These are phyloP conservation scores for Aspergillus niger DNA, from an alignment of 2,329 filamentous ascomycete genomes.

Conservation along the genomic window DNA sequence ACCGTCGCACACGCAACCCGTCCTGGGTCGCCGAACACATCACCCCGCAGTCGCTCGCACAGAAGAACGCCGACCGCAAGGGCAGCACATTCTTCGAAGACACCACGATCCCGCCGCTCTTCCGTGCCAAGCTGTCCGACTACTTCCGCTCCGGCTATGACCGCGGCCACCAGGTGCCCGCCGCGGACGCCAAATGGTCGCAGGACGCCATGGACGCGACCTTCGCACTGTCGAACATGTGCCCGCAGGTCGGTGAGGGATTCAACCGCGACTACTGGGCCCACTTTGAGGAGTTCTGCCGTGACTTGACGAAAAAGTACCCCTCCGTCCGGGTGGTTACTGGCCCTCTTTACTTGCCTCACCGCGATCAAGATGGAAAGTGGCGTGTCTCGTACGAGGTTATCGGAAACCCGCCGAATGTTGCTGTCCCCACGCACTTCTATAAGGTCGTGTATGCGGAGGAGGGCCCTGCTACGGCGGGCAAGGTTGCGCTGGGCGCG, in stretches of 20 bases:
- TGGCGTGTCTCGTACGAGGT: conserved; percentile 96
- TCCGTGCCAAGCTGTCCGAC: conserved; percentile 87
- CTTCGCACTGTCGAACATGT: conserved; percentile 94
- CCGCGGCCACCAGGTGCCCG: conserved; percentile 93
- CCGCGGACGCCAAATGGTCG: conserved; percentile 93
- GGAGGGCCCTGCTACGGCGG: conserved; percentile 63
- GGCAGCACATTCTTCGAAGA: conserved; percentile 85
- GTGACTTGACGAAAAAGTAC: conserved; percentile 76
- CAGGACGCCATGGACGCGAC: conserved; percentile 94
- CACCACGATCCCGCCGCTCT: conserved; percentile 73
- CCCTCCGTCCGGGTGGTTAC: conserved; percentile 90
- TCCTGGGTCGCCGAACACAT: conserved; percentile 97
- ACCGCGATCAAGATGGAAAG: conserved; percentile 84
- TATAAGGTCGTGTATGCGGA: conserved; percentile 99
- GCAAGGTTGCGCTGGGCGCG: conserved; percentile 83
- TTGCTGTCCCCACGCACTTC: conserved; percentile 97
- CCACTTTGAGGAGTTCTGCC: conserved; percentile 96
- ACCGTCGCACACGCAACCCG: conserved; percentile 87
- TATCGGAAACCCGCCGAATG: conserved; percentile 87
- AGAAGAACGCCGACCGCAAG: conserved; percentile 77
- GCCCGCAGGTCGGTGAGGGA: conserved; percentile 94
- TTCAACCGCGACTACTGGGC: conserved; percentile 99
- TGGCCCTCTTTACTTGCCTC: conserved; percentile 88
- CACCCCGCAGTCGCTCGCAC: conserved; percentile 77
- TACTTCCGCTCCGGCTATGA: conserved; percentile 96